Conservation (phyloP, 495 filamentous ascomycete genomes). For the Staphylotrichum tortipilum region DNA sequence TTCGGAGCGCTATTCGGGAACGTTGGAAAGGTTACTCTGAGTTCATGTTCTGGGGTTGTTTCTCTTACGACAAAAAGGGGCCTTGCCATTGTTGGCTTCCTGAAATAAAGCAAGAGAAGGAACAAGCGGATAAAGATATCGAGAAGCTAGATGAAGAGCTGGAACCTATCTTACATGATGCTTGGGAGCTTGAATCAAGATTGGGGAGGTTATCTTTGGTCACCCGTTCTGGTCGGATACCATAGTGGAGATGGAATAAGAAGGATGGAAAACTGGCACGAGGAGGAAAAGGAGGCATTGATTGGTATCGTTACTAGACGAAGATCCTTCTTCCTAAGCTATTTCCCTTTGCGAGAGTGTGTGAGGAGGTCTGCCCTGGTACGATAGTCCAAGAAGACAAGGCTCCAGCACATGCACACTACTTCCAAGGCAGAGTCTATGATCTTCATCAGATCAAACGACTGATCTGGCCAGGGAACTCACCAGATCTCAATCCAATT, state of each 20-base stretch:
- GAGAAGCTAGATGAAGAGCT: background rate
- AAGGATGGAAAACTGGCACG: background rate
- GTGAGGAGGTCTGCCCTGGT: background rate
- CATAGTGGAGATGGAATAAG: background rate
- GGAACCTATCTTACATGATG: background rate
- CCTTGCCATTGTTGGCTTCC: background rate
- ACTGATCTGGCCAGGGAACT: background rate
- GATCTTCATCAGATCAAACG: background rate
- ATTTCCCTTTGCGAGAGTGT: background rate
- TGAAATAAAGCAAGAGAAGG: background rate
- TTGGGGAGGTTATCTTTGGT: background rate
- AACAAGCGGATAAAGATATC: background rate
- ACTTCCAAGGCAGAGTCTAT: background rate
- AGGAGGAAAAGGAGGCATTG: background rate
- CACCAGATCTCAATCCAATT: background rate
- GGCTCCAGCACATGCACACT: background rate
- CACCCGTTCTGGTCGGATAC: background rate
- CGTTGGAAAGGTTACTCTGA: background rate
- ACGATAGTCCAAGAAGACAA: background rate
- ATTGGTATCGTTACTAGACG: background rate
- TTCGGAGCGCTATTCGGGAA: background rate
- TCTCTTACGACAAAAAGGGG: background rate
- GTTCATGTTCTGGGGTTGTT: background rate
- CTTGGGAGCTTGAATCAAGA: background rate
- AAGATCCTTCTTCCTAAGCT: background rate